Evolutionary conservation across 805 yeast genomes (phyloP).

Genomic region (Hanseniaspora thailandica): DNA sequence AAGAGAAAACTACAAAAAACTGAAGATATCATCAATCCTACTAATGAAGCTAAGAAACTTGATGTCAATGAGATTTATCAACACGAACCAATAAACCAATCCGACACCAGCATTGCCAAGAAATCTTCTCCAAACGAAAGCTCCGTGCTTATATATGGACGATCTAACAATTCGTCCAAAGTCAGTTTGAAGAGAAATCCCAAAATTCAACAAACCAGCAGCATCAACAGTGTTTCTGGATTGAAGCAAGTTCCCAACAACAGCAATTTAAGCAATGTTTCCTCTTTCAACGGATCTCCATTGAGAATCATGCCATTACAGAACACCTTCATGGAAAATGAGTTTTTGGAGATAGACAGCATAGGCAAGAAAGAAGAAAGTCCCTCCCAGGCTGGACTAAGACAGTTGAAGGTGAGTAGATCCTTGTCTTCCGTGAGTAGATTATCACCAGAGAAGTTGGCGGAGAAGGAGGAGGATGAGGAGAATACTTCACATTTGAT

Average conservation of each 20-base stretch:
- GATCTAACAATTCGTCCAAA: not conserved
- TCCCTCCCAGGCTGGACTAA: not conserved
- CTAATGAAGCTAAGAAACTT: no score
- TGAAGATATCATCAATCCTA: not conserved
- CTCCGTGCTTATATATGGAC: not conserved
- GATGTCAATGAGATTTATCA: not conserved
- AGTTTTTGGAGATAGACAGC: conserved; percentile 2
- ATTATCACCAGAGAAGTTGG: not conserved
- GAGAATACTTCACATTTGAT: not conserved
- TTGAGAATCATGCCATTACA: not conserved
- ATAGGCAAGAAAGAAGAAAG: conserved; percentile 5
- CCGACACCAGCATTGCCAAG: not conserved
- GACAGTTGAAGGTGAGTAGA: not conserved
- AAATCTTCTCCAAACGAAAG: not conserved
- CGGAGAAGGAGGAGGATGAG: not conserved
- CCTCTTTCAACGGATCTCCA: not conserved
- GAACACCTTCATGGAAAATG: conserved; percentile 1
- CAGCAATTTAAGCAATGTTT: not conserved
- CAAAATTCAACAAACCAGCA: not conserved
- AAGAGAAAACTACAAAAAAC: conserved; percentile 1
- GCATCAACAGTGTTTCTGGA: not conserved
- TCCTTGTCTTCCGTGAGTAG: not conserved
- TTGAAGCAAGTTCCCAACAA: not conserved
- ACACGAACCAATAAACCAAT: not conserved
- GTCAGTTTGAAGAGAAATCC: not conserved